Conservation (phyloP, 1,139 yeast species). For the Spathaspora sp. region DNA sequence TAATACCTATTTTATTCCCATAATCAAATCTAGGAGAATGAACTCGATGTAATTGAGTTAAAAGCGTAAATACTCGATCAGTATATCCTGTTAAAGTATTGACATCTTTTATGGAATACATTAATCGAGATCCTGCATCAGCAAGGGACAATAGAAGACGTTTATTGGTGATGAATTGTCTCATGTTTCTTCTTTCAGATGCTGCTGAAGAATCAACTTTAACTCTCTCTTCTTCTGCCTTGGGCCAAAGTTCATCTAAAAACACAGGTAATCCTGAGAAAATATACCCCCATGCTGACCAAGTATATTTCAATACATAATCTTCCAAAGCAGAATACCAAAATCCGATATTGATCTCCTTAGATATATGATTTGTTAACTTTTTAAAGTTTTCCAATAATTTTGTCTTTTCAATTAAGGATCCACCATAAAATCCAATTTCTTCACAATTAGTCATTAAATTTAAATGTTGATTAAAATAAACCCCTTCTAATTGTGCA, state of each 20-base stretch:
- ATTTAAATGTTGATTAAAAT: conserved; percentile 82
- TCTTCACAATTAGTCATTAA: conserved; percentile 89
- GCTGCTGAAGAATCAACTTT: conserved; percentile 15
- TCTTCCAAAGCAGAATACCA: conserved; percentile 77
- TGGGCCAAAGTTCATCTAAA: conserved; percentile 40
- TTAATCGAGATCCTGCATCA: conserved; percentile 94
- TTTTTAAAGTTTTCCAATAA: conserved; percentile 58
- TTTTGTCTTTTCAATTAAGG: conserved; percentile 73
- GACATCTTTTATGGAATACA: conserved; percentile 94
- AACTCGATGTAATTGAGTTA: conserved; percentile 77
- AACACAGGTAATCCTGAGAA: conserved; percentile 87
- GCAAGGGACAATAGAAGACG: conserved; percentile 87
- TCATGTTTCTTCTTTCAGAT: conserved; percentile 61
- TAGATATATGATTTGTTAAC: conserved; percentile 46
- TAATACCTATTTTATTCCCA: conserved; percentile 52
- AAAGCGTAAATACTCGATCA: conserved; percentile 74
- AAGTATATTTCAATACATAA: conserved; percentile 82
- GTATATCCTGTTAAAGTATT: conserved; percentile 90
- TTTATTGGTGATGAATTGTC: conserved; percentile 87
- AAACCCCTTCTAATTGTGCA: conserved; percentile 84
- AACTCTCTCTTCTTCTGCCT: conserved; percentile 10
- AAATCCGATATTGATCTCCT: conserved; percentile 52
- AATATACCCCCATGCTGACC: conserved; percentile 93
- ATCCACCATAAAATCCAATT: conserved; percentile 91
- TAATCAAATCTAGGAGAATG: conserved; percentile 70